Conservation (phyloP, 768 basidiomycete species). For the Kwoniella pini region DNA sequence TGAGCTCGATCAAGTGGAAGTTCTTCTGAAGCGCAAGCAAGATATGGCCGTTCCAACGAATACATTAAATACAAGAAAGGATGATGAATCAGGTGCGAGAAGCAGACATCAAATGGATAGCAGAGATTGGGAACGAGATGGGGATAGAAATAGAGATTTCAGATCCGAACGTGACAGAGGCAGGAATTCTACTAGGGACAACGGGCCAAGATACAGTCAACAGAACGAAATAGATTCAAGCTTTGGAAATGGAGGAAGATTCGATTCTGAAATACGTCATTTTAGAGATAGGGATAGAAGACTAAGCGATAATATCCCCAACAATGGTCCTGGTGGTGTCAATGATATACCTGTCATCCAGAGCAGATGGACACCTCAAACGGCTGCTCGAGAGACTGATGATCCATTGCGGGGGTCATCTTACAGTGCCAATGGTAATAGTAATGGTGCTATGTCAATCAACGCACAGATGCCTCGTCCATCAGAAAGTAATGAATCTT, state of each 20-base stretch:
- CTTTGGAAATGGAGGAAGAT: too few relatives aligned
- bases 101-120: conserved; percentile 23
- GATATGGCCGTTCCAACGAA: not conserved
- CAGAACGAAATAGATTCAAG: too few relatives aligned
- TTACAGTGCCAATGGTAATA: too few relatives aligned
- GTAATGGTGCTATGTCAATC: too few relatives aligned
- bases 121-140: conserved; percentile 1
- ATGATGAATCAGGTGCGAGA: too few relatives aligned
- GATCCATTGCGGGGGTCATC: not conserved
- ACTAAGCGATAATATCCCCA: not conserved
- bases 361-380: conserved; percentile 12
- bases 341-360: conserved; percentile 11
- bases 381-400: not conserved
- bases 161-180: not conserved
- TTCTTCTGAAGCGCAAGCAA: conserved; percentile 9
- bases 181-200: not conserved
- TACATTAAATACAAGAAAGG: too few relatives aligned
- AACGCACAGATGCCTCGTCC: not conserved
- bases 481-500: not conserved
- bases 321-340: conserved; percentile 1
- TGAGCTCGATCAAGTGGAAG: conserved; percentile 35
- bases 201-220: too few relatives aligned
- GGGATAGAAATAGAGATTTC: not conserved
- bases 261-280: not conserved
- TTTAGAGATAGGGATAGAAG: not conserved